phyloP scores from a whole-genome alignment of 73 alveolate genomes.

The Paramecium biaurelia region DNA sequence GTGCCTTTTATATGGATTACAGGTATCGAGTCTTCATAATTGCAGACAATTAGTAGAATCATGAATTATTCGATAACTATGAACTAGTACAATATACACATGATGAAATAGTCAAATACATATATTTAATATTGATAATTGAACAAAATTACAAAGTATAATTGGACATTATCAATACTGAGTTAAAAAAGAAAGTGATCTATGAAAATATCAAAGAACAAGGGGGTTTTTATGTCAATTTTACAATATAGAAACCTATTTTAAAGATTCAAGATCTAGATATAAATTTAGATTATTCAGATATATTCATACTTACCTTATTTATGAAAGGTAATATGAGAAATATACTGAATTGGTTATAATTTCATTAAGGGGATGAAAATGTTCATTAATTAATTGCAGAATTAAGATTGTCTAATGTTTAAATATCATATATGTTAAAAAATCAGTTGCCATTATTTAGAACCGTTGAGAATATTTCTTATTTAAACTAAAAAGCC shows the following conservation, averaged over 20 bases:
- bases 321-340: neutral
- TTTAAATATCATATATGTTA: neutral
- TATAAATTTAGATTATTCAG: neutral
- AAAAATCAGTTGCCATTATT: neutral
- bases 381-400: neutral
- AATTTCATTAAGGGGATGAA: neutral
- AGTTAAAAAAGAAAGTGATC: neutral
- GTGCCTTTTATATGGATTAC: slow-evolving; percentile 38
- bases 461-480: neutral
- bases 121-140: neutral
- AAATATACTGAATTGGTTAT: neutral
- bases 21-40: slow-evolving; percentile 1
- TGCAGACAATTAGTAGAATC: neutral
- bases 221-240: neutral
- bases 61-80: neutral
- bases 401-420: neutral
- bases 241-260: neutral
- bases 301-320: neutral
- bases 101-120: neutral
- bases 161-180: neutral
- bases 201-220: neutral
- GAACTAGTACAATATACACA: neutral
- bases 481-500: neutral
- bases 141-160: neutral
- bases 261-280: neutral